A percentile compares a stretch with the other conserved stretches of the same genome.
Conservation (phyloP, 768 basidiomycete species). For the Lentinus brumalis region DNA sequence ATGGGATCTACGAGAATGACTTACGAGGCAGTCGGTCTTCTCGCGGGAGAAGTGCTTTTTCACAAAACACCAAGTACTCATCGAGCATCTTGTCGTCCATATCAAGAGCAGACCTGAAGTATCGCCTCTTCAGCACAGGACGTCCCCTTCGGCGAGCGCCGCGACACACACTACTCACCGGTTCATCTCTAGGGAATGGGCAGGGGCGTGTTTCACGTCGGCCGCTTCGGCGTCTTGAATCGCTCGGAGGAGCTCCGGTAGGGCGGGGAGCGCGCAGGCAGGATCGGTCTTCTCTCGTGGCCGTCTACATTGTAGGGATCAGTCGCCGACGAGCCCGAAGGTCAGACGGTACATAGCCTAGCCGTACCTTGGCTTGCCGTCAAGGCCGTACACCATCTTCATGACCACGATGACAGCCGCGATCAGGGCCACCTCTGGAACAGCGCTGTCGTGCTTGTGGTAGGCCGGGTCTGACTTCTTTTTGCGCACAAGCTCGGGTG, state of each 20-base stretch:
- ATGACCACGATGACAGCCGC: slow-evolving; percentile 67
- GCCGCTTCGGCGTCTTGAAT: slow-evolving; percentile 42
- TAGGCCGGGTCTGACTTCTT: slow-evolving; percentile 43
- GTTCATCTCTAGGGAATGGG: slow-evolving; percentile 45
- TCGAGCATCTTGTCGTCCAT: slow-evolving; percentile 56
- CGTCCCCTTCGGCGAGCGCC: slow-evolving; percentile 2
- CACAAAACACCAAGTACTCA: slow-evolving; percentile 67
- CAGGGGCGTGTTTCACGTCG: slow-evolving; percentile 33
- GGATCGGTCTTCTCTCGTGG: slow-evolving; percentile 55
- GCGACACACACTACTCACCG: slow-evolving; percentile 43
- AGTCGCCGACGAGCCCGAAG: not conserved
- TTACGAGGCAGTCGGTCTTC: slow-evolving; percentile 18
- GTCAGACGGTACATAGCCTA: not conserved
- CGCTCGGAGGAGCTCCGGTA: slow-evolving; percentile 48
- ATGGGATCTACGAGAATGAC: not conserved
- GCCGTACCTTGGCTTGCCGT: slow-evolving; percentile 61
- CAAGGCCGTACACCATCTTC: slow-evolving; percentile 86
- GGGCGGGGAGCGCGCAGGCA: slow-evolving; percentile 57
- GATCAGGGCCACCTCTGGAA: slow-evolving; percentile 66
- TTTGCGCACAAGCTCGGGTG: slow-evolving; percentile 40
- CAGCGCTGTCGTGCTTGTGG: slow-evolving; percentile 63
- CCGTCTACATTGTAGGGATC: slow-evolving; percentile 33
- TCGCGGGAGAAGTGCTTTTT: slow-evolving; percentile 45
- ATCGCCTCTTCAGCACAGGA: slow-evolving; percentile 2
- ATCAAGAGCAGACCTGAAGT: slow-evolving; percentile 53